Conservation (phyloP, 2,329 filamentous ascomycete species). For the Scedosporium apiospermum region DNA sequence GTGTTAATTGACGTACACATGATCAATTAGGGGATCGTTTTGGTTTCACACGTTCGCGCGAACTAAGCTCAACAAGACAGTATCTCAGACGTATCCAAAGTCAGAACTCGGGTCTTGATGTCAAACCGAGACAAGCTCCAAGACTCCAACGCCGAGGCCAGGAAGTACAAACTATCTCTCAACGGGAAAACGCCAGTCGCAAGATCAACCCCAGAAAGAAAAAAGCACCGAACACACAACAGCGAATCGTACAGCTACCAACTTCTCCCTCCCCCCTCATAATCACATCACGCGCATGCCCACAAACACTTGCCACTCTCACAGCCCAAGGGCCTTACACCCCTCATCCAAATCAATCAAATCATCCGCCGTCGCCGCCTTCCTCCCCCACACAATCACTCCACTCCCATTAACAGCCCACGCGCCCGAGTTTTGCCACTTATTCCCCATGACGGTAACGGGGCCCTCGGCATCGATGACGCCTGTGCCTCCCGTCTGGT, state of each 20-base stretch:
- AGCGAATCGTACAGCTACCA: no score
- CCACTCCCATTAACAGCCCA: slow-evolving; percentile 41
- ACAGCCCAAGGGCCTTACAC: slow-evolving; percentile 22
- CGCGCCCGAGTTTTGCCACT: slow-evolving; percentile 45
- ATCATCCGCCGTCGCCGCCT: slow-evolving; percentile 38
- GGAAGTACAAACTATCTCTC: not conserved
- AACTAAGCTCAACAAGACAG: not conserved
- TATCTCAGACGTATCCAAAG: not conserved
- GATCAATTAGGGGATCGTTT: not conserved
- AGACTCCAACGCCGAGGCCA: not conserved
- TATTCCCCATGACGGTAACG: slow-evolving; percentile 40
- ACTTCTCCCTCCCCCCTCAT: no score
- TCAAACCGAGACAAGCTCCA: not conserved
- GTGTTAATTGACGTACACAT: not conserved
- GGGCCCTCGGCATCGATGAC: slow-evolving; percentile 21
- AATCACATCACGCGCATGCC: no score
- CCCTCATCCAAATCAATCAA: slow-evolving; percentile 44
- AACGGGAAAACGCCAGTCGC: not conserved
- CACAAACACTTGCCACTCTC: slow-evolving; percentile 13
- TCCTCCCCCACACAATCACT: slow-evolving; percentile 40
- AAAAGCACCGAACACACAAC: no score
- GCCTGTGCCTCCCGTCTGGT: slow-evolving; percentile 7
- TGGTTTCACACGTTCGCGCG: not conserved
- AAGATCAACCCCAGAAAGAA: no score
- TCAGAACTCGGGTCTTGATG: not conserved